Conservation (phyloP, 345 rosid species). For the Rhizophora apiculata region DNA sequence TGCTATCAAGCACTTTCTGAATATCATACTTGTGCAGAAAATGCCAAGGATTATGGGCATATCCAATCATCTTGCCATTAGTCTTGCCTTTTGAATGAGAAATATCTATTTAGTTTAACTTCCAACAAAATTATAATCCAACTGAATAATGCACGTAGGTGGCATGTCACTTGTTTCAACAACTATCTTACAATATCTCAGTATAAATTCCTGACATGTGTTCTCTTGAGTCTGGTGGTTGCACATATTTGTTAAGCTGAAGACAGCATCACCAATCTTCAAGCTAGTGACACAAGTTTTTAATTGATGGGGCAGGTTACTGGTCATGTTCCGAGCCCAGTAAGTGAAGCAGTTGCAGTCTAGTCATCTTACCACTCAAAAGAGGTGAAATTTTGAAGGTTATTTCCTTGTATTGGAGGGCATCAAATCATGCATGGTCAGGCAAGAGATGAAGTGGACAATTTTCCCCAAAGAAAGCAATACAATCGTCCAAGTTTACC, state of each 20-base stretch:
- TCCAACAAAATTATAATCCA: neutral
- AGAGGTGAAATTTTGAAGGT: conserved; percentile 33
- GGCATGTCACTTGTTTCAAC: neutral
- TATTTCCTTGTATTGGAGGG: conserved; percentile 41
- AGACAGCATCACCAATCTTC: conserved; percentile 18
- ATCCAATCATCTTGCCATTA: too few relatives aligned
- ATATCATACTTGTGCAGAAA: neutral
- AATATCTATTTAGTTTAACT: too few relatives aligned
- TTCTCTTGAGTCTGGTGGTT: conserved; percentile 11
- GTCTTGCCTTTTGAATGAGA: too few relatives aligned
- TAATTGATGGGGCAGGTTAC: conserved; percentile 43
- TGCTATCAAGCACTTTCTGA: neutral
- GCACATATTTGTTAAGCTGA: conserved; percentile 22
- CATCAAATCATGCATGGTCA: conserved; percentile 14
- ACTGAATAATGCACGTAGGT: neutral
- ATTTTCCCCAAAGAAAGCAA: neutral
- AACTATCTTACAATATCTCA: neutral
- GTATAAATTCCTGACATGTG: conserved; percentile 13
- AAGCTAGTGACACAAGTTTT: conserved; percentile 29
- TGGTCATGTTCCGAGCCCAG: conserved; percentile 40
- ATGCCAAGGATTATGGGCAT: neutral
- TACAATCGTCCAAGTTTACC: too few relatives aligned
- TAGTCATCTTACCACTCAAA: conserved; percentile 27
- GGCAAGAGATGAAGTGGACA: neutral
- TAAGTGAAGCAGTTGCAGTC: conserved; percentile 63